Base-by-base conservation (phyloP, 208 protist species). In the Porcisia hertigi region DNA sequence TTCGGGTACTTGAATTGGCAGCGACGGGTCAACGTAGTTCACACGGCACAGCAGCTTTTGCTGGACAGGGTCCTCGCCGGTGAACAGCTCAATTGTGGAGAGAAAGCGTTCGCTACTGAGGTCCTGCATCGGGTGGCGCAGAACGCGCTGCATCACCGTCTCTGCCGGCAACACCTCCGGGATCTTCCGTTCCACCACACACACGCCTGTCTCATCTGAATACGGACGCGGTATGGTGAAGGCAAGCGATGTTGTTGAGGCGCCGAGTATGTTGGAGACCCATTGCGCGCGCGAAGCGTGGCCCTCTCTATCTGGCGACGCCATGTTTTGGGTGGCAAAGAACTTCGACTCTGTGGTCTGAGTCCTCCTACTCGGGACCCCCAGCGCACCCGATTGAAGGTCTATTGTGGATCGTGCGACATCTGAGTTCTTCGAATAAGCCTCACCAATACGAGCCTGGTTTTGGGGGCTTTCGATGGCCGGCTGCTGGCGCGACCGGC, bases 41-140 rank as follows among this genome's bases (percentile, higher is more conserved):
- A 97, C 72, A 58, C 88, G 87, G 73, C 94, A 95, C 8, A 97
- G 73, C 71, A 91, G 80, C n/a, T 84, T 82, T 65, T 95, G 94
- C 71, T 90, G 87, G 7, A 82, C 69, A 23, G 90, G 90, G 70
- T 90, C 88, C 53, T 84, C 77, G 3, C 92, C 90, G 6, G 84
- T 77, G 80, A 84, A 96, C 6, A 97, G 62, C 45, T 96, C 92
- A 23, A 97, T 77, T 1, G 82, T 83, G 66, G 82, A 88, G 30
- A 92, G 79, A 69, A 97, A 97, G 78, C 91, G 91, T 34, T 88
- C 81, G 65, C 65, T 84, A 81, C 82, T 87, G 1, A 97, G 71
- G 64, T 97, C 94, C 14, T 87, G 79, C 81, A 97, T 82, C 0
- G 94, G 94, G 71, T 82, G 81, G 9, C 75, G 84, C n/a, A 96